Conservation (phyloP, 345 rosid species). For the Turritis glabra region DNA sequence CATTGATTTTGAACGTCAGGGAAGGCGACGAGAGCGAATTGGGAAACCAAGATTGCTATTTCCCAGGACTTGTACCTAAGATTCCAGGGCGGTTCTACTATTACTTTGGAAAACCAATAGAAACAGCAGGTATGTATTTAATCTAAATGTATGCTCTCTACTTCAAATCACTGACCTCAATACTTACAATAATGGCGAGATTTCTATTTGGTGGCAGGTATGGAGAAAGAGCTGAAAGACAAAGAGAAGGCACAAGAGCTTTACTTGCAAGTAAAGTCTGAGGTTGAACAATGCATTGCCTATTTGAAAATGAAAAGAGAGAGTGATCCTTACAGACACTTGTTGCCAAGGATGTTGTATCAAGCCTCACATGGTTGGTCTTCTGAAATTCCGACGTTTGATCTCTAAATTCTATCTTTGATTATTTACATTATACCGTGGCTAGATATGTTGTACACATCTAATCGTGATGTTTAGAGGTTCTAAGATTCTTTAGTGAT, state of each 20-base stretch:
- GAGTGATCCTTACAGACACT: slow-evolving; percentile 64
- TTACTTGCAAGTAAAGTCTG: slow-evolving; percentile 61
- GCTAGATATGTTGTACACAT: background rate
- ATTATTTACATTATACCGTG: background rate
- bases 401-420: slow-evolving; percentile 40
- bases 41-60: slow-evolving; percentile 53
- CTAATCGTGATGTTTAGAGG: background rate
- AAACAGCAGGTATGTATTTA: slow-evolving; percentile 54
- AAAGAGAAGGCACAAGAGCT: slow-evolving; percentile 57
- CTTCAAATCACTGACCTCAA: background rate
- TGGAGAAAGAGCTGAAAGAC: slow-evolving; percentile 51
- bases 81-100: slow-evolving; percentile 76
- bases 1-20: slow-evolving; percentile 40
- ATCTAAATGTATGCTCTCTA: background rate
- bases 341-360: slow-evolving; percentile 51
- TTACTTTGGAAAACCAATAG: slow-evolving; percentile 77
- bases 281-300: slow-evolving; percentile 57
- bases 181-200: background rate
- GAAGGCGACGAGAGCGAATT: slow-evolving; percentile 50
- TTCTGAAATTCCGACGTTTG: slow-evolving; percentile 64
- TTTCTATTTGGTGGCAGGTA: slow-evolving; percentile 39
- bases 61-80: slow-evolving; percentile 65
- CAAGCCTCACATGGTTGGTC: slow-evolving; percentile 50
- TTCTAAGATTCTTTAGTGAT: background rate
- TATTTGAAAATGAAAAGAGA: slow-evolving; percentile 66